Conservation (phyloP, 2,329 filamentous ascomycete genomes). For the Alternaria incomplexa region DNA sequence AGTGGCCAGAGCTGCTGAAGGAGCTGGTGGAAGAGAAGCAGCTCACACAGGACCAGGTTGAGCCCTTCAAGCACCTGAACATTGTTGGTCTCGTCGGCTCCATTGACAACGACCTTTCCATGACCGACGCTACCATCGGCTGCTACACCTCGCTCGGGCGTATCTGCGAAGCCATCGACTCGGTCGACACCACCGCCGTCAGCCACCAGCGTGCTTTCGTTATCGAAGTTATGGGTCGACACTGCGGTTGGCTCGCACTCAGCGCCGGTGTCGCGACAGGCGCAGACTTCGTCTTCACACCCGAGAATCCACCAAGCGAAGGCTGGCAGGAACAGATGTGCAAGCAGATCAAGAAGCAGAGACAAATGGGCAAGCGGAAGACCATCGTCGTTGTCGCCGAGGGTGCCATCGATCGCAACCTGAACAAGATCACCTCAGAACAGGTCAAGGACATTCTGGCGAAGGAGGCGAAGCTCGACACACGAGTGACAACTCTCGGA, state of each 20-base stretch:
- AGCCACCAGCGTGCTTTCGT: constrained; percentile 97
- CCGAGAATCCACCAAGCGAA: constrained; percentile 85
- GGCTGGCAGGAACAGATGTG: constrained; percentile 72
- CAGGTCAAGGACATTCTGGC: constrained; percentile 91
- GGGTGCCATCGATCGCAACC: constrained; percentile 73
- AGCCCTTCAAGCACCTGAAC: constrained; percentile 85
- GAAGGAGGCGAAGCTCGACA: constrained; percentile 81
- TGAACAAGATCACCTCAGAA: constrained; percentile 80
- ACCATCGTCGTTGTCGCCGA: constrained; percentile 98
- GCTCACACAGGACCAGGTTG: constrained; percentile 72
- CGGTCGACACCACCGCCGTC: constrained; percentile 91
- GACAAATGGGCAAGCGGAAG: constrained; percentile 88
- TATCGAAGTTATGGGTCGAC: constrained; percentile 93
- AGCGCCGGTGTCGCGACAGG: constrained; percentile 96
- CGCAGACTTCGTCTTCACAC: constrained; percentile 96
- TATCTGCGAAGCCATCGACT: constrained; percentile 95
- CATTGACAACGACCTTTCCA: constrained; percentile 98
- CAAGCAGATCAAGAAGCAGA: constrained; percentile 66
- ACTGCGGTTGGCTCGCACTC: constrained; percentile 96
- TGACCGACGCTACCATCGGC: constrained; percentile 96
- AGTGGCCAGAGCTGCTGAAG: constrained; percentile 87
- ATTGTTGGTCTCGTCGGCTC: constrained; percentile 96
- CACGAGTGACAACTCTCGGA: constrained; percentile 90
- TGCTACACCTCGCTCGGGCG: constrained; percentile 92
- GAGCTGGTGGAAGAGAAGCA: constrained; percentile 81